phyloP scores from a whole-genome alignment of 306 rosid genomes.

The Medicago truncatula region DNA sequence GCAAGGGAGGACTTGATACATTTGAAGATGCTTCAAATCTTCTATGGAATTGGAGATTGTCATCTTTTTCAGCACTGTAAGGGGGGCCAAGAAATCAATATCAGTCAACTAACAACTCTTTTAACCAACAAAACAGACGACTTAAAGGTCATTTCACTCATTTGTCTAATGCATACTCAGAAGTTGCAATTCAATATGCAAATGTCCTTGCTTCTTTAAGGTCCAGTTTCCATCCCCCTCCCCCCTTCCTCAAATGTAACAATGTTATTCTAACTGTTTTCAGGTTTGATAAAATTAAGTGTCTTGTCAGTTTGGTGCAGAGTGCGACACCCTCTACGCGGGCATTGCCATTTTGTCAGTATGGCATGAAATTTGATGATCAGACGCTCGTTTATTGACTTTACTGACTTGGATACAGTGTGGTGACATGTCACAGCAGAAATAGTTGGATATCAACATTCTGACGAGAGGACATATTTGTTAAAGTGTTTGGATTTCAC shows the following conservation, averaged over 20 bases:
- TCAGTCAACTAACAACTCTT: slow-evolving; percentile 15
- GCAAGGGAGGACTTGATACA: slow-evolving; percentile 70
- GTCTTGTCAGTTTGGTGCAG: slow-evolving; percentile 24
- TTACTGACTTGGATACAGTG: slow-evolving; percentile 19
- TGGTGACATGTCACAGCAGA: background rate
- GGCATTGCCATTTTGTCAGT: slow-evolving; percentile 16
- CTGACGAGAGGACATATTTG: too few relatives aligned
- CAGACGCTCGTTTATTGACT: slow-evolving; percentile 15
- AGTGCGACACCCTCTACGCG: slow-evolving; percentile 1
- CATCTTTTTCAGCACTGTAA: slow-evolving; percentile 79
- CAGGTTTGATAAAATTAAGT: background rate
- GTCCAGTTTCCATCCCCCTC: background rate
- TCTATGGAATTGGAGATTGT: slow-evolving; percentile 69
- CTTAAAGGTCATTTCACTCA: background rate
- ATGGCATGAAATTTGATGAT: slow-evolving; percentile 27
- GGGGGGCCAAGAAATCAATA: slow-evolving; percentile 41
- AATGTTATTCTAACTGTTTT: background rate
- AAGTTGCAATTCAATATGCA: slow-evolving; percentile 23
- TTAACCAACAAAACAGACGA: slow-evolving; percentile 11
- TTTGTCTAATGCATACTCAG: slow-evolving; percentile 29
- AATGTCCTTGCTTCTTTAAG: slow-evolving; percentile 17
- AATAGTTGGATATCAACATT: too few relatives aligned
- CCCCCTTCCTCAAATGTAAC: background rate
- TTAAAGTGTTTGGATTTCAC: too few relatives aligned
- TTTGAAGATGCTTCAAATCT: slow-evolving; percentile 71